phyloP scores from a whole-genome alignment of 345 rosid species.

The Gossypium turneri region DNA sequence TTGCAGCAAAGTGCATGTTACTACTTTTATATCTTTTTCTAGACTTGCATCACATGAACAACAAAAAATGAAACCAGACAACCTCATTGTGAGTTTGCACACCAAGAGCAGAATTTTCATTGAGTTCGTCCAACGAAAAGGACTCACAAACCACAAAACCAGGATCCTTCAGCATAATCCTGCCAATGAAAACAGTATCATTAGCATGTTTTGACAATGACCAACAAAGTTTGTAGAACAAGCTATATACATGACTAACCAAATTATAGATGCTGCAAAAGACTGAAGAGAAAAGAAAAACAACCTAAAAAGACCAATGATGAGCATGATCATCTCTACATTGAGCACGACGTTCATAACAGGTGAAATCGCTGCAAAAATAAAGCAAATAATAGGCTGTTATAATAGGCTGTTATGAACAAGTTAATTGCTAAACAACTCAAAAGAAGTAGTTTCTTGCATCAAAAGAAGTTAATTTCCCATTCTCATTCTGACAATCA shows the following conservation, averaged over 20 bases:
- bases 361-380: conserved; percentile 36
- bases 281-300: conserved; percentile 6
- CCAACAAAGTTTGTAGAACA: background rate
- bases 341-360: conserved; percentile 33
- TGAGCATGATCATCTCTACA: conserved; percentile 36
- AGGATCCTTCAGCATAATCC: conserved; percentile 52
- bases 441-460: background rate
- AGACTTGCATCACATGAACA: background rate
- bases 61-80: background rate
- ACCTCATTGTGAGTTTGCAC: conserved; percentile 36
- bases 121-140: conserved; percentile 19
- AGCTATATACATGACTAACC: background rate
- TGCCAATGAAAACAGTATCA: conserved; percentile 20
- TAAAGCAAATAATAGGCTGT: background rate
- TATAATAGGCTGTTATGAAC: background rate
- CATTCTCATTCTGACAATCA: background rate
- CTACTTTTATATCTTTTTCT: background rate
- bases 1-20: background rate
- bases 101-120: conserved; percentile 19
- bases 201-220: conserved; percentile 6
- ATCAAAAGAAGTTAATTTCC: background rate
- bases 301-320: conserved; percentile 51
- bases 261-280: background rate
- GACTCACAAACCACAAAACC: conserved; percentile 34
- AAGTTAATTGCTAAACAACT: background rate